Evolutionary conservation across 192 early-diverging fungal species (phyloP), one percentile per base, ranked within the genome.

Genomic region (Coemansia sp.): DNA sequence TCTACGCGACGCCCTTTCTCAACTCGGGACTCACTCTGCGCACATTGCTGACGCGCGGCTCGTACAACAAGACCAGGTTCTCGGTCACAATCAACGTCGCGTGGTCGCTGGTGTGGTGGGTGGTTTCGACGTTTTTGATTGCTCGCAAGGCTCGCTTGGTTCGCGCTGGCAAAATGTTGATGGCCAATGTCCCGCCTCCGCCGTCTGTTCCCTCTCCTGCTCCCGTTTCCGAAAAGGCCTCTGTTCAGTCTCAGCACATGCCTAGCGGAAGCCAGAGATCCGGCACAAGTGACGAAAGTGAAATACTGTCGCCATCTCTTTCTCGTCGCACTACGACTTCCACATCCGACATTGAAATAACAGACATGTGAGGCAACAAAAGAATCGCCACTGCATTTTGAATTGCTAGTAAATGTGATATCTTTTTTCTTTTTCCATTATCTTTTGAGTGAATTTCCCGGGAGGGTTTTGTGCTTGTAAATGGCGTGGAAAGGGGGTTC

Each of bases 171-270:
- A 70, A 62, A 18, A 7, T 74, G 26, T 22, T 64, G 8, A 79
- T 79, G 76, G 27, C 70, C 6, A 79, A 79, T 46, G 58, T 79
- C 19, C 66, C 76, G 41, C 76, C 76, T 41, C 76, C 76, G 10
- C 58, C 62, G 1, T 54, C 63, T 0, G 44, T 26, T 3, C 50
- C 41, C 18, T 38, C 27, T 12, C 46, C 27, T 12, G 9, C 40
- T 17, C 27, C 50, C 6, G 37, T 18, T 43, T 18, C 53, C 1
- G 58, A 68, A n/a, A 62, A 53, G 59, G 22, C 27, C 2, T 33
- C 43, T 4, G 33, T 26, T 15, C 38, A 26, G 12, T 4, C 56
- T 1, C 46, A 40, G 15, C 26, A 27, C 18, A 55, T 39, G 9
- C 52, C 62, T 1, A 41, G 38, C 32, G 53, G 19, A 18, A 43